Evolutionary conservation across 1,284 basidiomycete genomes (phyloP).

Genomic region (Stygiomarasmius scandens): DNA sequence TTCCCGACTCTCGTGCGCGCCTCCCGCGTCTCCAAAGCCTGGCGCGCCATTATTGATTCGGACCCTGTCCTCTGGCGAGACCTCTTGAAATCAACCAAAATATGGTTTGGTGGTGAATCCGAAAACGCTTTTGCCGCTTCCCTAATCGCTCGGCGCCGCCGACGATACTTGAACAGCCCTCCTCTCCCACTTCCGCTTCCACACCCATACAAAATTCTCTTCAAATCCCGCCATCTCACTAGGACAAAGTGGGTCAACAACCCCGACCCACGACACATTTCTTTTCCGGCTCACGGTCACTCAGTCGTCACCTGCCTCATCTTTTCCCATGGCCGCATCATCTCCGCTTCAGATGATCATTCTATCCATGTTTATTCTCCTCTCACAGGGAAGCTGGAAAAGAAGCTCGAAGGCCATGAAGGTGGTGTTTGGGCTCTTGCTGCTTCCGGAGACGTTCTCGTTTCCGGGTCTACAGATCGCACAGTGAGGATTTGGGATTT

Average conservation of each 20-base stretch:
- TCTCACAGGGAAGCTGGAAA: constrained; percentile 72
- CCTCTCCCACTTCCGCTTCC: constrained; percentile 56
- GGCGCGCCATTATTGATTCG: constrained; percentile 83
- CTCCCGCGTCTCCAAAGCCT: constrained; percentile 78
- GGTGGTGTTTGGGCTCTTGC: constrained; percentile 96
- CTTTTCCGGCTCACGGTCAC: constrained; percentile 85
- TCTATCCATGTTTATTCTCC: constrained; percentile 92
- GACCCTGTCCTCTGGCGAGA: constrained; percentile 85
- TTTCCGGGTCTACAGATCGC: constrained; percentile 92
- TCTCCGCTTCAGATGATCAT: constrained; percentile 93
- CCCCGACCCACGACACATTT: constrained; percentile 73
- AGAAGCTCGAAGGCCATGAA: constrained; percentile 85
- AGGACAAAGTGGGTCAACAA: constrained; percentile 77
- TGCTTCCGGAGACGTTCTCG: constrained; percentile 82
- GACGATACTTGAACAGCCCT: no score
- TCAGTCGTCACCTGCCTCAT: constrained; percentile 93
- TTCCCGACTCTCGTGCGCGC: constrained; percentile 78
- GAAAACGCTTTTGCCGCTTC: constrained; percentile 60
- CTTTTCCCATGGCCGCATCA: constrained; percentile 91
- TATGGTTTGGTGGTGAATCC: constrained; percentile 84
- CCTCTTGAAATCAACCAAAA: constrained; percentile 73
- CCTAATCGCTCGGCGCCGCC: constrained; percentile 13
- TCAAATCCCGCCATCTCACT: constrained; percentile 82
- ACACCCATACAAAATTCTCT: constrained; percentile 85
- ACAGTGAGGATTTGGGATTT: constrained; percentile 95